A percentile compares a stretch with the other conserved stretches of the same genome.
Conservation (phyloP, 805 yeast species). For the Pichia rugopelliculosa region DNA sequence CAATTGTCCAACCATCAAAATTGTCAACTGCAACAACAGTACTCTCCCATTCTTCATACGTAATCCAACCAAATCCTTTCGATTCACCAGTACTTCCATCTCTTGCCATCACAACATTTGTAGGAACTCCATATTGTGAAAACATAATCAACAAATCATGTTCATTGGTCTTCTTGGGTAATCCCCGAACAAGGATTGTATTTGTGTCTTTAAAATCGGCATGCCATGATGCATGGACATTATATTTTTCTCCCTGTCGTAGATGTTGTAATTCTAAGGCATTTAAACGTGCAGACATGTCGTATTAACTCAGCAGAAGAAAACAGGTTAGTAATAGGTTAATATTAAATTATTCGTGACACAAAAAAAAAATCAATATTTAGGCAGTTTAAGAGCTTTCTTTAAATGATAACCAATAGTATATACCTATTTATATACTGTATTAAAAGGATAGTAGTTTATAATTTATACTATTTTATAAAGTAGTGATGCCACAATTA, state of each 20-base stretch:
- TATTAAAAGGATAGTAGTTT: too few relatives aligned
- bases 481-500: too few relatives aligned
- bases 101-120: constrained; percentile 60
- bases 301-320: too few relatives aligned
- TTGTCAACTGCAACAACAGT: constrained; percentile 85
- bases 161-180: constrained; percentile 60
- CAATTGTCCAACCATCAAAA: constrained; percentile 53
- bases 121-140: constrained; percentile 86
- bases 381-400: too few relatives aligned
- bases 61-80: constrained; percentile 71
- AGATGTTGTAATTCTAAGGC: constrained; percentile 36
- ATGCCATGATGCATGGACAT: constrained; percentile 78
- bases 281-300: constrained; percentile 14
- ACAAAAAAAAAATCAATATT: too few relatives aligned
- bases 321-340: too few relatives aligned
- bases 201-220: constrained; percentile 71
- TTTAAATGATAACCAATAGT: too few relatives aligned
- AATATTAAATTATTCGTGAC: too few relatives aligned
- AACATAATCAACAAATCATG: constrained; percentile 71
- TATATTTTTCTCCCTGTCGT: constrained; percentile 56
- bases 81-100: constrained; percentile 60
- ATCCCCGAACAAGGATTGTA: constrained; percentile 68
- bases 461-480: too few relatives aligned
- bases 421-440: too few relatives aligned
- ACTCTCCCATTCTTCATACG: constrained; percentile 75